These are phyloP conservation scores for Royoungia palumana DNA, from an alignment of 768 basidiomycete genomes.

Conservation along the genomic window DNA sequence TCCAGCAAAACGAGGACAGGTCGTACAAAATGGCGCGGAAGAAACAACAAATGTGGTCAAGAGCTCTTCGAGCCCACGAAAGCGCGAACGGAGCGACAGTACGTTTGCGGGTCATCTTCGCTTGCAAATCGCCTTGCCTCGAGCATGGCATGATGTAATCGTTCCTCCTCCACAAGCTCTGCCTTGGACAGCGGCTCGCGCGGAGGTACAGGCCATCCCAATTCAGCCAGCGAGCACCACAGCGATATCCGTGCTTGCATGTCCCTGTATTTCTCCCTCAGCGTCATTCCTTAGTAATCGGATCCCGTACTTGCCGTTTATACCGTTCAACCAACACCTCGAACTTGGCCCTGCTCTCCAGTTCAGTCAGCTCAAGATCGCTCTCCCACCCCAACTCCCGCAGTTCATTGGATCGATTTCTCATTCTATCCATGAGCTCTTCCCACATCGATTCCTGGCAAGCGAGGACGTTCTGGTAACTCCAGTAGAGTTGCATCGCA, in stretches of 20 bases:
- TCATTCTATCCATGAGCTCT: slow-evolving; percentile 58
- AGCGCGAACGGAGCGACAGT: slow-evolving; percentile 58
- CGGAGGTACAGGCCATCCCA: slow-evolving; percentile 58
- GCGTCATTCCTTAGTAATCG: not conserved
- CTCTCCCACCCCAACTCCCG: slow-evolving; percentile 67
- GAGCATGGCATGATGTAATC: slow-evolving; percentile 57
- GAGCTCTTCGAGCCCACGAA: slow-evolving; percentile 55
- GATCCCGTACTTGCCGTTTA: slow-evolving; percentile 39
- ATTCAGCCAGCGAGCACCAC: slow-evolving; percentile 58
- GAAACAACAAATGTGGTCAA: slow-evolving; percentile 5
- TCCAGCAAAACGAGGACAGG: slow-evolving; percentile 8
- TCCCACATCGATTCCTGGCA: slow-evolving; percentile 80
- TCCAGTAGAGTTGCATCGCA: slow-evolving; percentile 67
- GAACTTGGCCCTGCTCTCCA: slow-evolving; percentile 55
- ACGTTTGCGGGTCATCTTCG: slow-evolving; percentile 48
- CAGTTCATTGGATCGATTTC: slow-evolving; percentile 53
- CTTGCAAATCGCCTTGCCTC: slow-evolving; percentile 53
- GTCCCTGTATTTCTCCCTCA: slow-evolving; percentile 40
- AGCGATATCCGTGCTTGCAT: slow-evolving; percentile 62
- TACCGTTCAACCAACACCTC: slow-evolving; percentile 59
- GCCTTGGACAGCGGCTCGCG: slow-evolving; percentile 66
- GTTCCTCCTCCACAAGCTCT: slow-evolving; percentile 64
- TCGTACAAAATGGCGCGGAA: not conserved
- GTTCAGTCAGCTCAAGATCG: slow-evolving; percentile 57
- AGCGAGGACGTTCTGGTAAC: slow-evolving; percentile 59